Evolutionary conservation across 2,329 filamentous ascomycete genomes (phyloP).

Genomic region (Cladosporium halotolerans): DNA sequence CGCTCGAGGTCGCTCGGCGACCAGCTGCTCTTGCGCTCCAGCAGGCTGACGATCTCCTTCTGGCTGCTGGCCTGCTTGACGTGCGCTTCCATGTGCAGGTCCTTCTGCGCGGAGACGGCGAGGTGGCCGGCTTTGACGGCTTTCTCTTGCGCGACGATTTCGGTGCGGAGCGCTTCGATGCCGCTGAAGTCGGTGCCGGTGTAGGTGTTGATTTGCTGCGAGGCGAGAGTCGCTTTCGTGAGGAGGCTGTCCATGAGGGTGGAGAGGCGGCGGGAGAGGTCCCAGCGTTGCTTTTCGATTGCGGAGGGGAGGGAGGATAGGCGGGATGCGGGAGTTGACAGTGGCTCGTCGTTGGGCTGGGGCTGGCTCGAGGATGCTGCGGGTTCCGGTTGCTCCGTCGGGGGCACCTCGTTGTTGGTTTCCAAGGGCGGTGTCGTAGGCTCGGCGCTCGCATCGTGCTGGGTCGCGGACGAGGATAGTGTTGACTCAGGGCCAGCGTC

Average conservation of each 20-base stretch:
- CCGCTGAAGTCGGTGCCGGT: conserved; percentile 81
- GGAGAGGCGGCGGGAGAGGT: conserved; percentile 56
- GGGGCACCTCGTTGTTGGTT: too few relatives aligned
- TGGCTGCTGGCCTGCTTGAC: conserved; percentile 79
- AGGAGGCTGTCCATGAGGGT: conserved; percentile 84
- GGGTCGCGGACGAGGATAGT: too few relatives aligned
- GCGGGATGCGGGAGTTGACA: conserved; percentile 12
- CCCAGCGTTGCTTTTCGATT: conserved; percentile 48
- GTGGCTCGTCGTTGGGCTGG: conserved; percentile 2
- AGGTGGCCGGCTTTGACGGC: conserved; percentile 54
- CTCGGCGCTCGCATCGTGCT: too few relatives aligned
- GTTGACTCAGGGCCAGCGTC: too few relatives aligned
- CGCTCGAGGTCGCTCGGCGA: conserved; percentile 79
- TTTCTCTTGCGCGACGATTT: conserved; percentile 63
- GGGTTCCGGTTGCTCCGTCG: neutral
- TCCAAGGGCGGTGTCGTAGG: too few relatives aligned
- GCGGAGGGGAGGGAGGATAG: conserved; percentile 46
- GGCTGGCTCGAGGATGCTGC: neutral
- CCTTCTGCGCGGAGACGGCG: conserved; percentile 64
- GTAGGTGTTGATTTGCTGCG: conserved; percentile 83
- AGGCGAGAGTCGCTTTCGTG: conserved; percentile 74
- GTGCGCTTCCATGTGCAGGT: conserved; percentile 75
- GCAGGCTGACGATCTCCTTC: conserved; percentile 87
- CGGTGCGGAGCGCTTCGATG: conserved; percentile 76
- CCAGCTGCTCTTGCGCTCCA: conserved; percentile 94